These are phyloP conservation scores for Pelargonium fulgidum DNA, from an alignment of 441 rosid species.

Conservation along the genomic window DNA sequence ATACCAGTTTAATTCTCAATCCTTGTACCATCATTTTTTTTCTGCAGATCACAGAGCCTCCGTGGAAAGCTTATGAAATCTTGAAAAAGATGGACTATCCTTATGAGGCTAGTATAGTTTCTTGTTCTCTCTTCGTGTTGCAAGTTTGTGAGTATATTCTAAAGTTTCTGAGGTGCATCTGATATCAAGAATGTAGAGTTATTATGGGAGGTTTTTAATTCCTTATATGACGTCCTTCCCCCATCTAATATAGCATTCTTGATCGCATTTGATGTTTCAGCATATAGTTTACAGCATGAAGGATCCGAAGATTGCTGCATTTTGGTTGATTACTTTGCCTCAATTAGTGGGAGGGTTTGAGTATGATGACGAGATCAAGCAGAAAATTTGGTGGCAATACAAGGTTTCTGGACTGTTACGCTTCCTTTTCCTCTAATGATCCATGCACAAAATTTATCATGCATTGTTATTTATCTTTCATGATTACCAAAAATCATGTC, in stretches of 20 bases:
- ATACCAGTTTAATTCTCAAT: background rate
- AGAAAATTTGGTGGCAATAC: constrained; percentile 86
- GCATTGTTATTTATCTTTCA: no score
- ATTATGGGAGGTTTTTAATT: no score
- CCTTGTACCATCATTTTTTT: constrained; percentile 13
- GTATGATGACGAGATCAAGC: constrained; percentile 73
- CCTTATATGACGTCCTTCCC: no score
- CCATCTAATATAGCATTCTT: constrained; percentile 10
- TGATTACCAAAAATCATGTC: no score
- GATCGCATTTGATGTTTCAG: constrained; percentile 39
- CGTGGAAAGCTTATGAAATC: constrained; percentile 78
- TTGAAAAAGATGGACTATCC: constrained; percentile 89
- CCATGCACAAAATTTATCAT: background rate
- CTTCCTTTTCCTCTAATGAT: background rate
- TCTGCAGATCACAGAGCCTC: constrained; percentile 88
- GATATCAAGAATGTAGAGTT: no score
- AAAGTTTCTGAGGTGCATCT: background rate
- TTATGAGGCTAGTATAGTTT: constrained; percentile 53
- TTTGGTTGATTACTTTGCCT: constrained; percentile 85
- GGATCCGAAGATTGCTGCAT: constrained; percentile 91
- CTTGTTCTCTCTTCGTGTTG: constrained; percentile 12
- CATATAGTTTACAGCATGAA: constrained; percentile 91
- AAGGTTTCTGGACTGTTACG: constrained; percentile 38
- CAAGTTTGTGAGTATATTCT: constrained; percentile 2
- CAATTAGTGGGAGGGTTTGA: constrained; percentile 75